phyloP scores from a whole-genome alignment of 129 eudicot genomes.

The Pittosporum tobira region DNA sequence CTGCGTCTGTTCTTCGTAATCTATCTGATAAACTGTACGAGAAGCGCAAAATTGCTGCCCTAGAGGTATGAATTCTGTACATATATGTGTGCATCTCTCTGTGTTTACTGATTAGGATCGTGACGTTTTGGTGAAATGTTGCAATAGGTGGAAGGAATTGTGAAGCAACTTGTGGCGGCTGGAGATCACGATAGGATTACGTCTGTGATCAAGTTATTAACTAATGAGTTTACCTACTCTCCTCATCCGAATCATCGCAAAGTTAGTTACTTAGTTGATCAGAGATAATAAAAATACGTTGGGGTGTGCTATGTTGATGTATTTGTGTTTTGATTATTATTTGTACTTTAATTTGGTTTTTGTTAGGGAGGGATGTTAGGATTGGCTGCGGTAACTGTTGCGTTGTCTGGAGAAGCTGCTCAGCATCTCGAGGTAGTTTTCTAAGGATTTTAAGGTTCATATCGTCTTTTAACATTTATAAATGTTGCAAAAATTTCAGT shows the following conservation, averaged over 20 bases:
- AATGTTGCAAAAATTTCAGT: not conserved
- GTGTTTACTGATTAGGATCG: constrained; percentile 2
- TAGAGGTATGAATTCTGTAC: constrained; percentile 46
- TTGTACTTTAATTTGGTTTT: not conserved
- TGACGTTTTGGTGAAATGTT: constrained; percentile 1
- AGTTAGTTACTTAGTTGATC: constrained; percentile 38
- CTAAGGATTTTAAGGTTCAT: not conserved
- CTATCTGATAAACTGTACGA: constrained; percentile 87
- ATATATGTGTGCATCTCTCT: not conserved
- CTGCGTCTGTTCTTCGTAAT: constrained; percentile 79
- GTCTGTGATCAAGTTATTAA: constrained; percentile 63
- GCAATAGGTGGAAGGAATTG: constrained; percentile 89
- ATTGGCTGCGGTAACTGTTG: constrained; percentile 95
- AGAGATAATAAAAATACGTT: not conserved
- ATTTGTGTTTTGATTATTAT: not conserved
- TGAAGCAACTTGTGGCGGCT: constrained; percentile 61
- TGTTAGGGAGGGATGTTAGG: constrained; percentile 93
- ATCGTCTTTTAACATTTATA: not conserved
- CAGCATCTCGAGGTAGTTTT: constrained; percentile 81
- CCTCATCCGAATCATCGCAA: constrained; percentile 87
- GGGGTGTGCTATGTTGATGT: not conserved
- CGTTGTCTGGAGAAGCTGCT: constrained; percentile 73
- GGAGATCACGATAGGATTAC: constrained; percentile 76
- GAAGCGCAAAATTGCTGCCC: constrained; percentile 90
- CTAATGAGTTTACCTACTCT: constrained; percentile 67